These are phyloP conservation scores for Penicillium olsonii DNA, from an alignment of 2,329 filamentous ascomycete genomes.

Conservation along the genomic window DNA sequence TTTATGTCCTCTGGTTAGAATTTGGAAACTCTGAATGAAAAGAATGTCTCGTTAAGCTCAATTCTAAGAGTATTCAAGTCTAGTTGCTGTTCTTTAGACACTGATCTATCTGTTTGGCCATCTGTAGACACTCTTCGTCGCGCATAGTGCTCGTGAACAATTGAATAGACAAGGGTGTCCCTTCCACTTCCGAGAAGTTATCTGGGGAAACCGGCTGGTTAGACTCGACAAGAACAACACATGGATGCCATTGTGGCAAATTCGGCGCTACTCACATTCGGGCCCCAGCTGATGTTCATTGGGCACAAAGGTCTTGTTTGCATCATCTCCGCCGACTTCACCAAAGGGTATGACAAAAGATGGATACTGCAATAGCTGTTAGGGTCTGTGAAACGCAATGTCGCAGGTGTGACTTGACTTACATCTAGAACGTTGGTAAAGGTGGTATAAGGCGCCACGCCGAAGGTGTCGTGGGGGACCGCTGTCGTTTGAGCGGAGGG, in stretches of 20 bases:
- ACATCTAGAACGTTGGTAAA: conserved; percentile 55
- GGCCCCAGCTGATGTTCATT: conserved; percentile 17
- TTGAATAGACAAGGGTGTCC: conserved; percentile 31
- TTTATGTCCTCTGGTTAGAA: too few species aligned
- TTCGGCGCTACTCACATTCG: conserved; percentile 23
- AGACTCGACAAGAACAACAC: not conserved
- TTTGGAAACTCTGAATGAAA: not conserved
- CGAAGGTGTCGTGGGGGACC: conserved; percentile 50
- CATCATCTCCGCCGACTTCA: conserved; percentile 16
- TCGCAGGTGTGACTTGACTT: conserved; percentile 23
- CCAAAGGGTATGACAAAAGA: conserved; percentile 50
- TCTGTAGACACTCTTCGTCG: conserved; percentile 33
- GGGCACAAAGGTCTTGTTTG: conserved; percentile 9
- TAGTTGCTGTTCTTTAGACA: conserved; percentile 18
- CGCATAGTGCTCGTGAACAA: conserved; percentile 29
- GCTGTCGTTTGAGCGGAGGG: conserved; percentile 53
- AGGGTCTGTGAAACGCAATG: not conserved
- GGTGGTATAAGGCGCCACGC: conserved; percentile 43
- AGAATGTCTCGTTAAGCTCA: too few species aligned
- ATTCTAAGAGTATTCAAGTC: too few species aligned
- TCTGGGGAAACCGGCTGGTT: conserved; percentile 11
- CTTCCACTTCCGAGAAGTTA: conserved; percentile 27
- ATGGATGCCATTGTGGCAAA: not conserved
- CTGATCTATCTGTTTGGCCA: conserved; percentile 28
- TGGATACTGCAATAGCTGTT: conserved; percentile 44